Base-by-base conservation (phyloP, 495 filamentous ascomycete genomes). In the Penicillium bovifimosum region DNA sequence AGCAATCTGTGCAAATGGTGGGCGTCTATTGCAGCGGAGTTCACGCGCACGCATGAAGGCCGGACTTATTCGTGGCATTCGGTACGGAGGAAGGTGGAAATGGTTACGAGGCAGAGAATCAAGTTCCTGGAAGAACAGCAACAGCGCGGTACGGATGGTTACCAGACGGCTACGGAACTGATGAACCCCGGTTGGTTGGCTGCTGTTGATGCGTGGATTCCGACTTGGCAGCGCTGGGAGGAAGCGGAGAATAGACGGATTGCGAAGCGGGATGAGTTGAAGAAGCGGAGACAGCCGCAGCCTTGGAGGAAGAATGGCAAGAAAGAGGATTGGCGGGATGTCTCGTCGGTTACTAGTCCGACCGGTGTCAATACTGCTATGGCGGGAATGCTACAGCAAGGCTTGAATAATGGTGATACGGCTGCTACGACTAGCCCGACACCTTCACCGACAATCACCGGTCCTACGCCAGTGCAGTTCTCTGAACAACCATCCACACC, bases 1-100 rank as follows among this genome's bases (percentile, higher is more conserved):
- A 76, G 70, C 49, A 74, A 73, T 32, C 65, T 76, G 4, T 76
- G 73, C 53, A 72, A 75, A 34, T 76, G 73, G 73, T 76, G 73
- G 73, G 68, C 65, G 52, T 69, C 60, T 5, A 59, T 76, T 14
- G 68, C 73, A 10, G 55, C 55, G 24, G 72, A 75, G 41, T 76
- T 76, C 50, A 70, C 66, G 6, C 58, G 53, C 24, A 62, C 65
- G 16, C 66, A 73, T n/a, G 28, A 50, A 40, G 71, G 71, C 18
- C 66, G 71, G 34, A 68, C 70, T 9, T 76, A 76, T 55, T 72
- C 68, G 13, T 76, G 73, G 73, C 72, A 76, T 17, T 75, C 72
- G 13, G 73, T 76, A 13, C 73, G 73, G 6, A 63, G 73, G 26
- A 76, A 75, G 54, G 73, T 76, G 2, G 73, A 76, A 50, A 39